Conservation (phyloP, 768 basidiomycete genomes). For the Termitomyces sp. region DNA sequence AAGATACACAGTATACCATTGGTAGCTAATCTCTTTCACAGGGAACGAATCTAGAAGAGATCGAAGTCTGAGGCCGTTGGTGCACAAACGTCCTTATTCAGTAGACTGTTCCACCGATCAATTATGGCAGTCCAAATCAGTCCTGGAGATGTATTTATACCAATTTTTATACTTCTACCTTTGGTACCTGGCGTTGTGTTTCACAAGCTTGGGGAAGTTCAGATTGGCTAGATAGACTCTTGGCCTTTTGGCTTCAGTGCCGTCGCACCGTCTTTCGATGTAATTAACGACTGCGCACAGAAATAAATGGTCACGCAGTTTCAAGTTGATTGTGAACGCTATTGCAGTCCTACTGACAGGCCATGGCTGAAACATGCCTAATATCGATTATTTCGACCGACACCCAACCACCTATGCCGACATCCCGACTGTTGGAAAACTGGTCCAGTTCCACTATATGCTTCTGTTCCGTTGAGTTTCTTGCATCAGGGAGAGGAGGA, state of each 20-base stretch:
- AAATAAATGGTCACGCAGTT: background rate
- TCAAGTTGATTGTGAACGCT: background rate
- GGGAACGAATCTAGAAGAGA: conserved; percentile 85
- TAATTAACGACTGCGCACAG: background rate
- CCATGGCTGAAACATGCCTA: background rate
- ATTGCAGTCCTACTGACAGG: background rate
- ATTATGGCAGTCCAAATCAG: background rate
- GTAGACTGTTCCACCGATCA: background rate
- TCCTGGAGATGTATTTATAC: background rate
- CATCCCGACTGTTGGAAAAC: background rate
- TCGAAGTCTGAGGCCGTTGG: conserved; percentile 53
- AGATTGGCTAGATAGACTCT: background rate
- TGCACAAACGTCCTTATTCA: background rate
- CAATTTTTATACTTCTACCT: background rate
- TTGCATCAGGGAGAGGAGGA: background rate
- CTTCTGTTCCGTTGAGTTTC: background rate
- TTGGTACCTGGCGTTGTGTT: background rate
- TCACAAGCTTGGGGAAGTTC: too few species aligned
- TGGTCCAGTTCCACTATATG: background rate
- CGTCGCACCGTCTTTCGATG: background rate
- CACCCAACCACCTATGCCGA: background rate
- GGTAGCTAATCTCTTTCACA: conserved; percentile 19
- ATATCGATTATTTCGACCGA: background rate
- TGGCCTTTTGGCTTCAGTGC: background rate
- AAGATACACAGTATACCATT: background rate